Evolutionary conservation across 768 basidiomycete species (phyloP), one percentile per base, ranked within the genome.

Genomic region (Coprinellus aureogranulatus): DNA sequence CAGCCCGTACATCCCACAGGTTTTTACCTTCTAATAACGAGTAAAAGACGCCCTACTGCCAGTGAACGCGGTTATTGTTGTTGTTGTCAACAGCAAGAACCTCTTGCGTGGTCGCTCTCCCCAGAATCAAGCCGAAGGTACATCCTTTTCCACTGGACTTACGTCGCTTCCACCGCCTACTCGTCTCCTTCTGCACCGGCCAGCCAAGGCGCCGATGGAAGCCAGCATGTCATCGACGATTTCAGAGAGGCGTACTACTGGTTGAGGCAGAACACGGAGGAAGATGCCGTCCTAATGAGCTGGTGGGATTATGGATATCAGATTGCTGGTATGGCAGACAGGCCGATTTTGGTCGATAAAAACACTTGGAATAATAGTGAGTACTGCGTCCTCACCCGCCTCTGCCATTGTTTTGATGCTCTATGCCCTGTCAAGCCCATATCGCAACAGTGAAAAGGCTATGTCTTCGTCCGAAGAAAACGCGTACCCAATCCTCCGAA

Each of bases 231-330:
- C 66, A 98, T 99, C 65, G 97, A 99, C 67, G 97, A 99, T 71
- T 99, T 98, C 86, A 83, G 97, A 58, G 97, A 98, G 77, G 97
- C 97, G 12, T 98, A 99, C 72, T 98, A 98, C 68, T 99, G 97
- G 97, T 72, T 99, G 48, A 81, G 97, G 53, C 90, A 95, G 75
- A 99, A 98, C 75, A 99, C 97, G 2, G 81, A 89, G 4, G 79
- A 94, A 71, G 88, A 92, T 59, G 87, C 94, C 4, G 95, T 98
- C 30, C 88, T 98, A 25, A 95, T 96, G 94, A 92, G 90, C 59
- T 99, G 97, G 97, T 98, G 97, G 97, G 97, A 98, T 75, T 99
- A 98, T 64, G 97, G 96, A 27, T 98, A 99, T 70, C 96, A 98
- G 73, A 98, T 98, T 67, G 97, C 97, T 40, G 97, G 97, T 40